Evolutionary conservation across 2,329 filamentous ascomycete genomes (phyloP).

Genomic region (Escovopsis sp.): DNA sequence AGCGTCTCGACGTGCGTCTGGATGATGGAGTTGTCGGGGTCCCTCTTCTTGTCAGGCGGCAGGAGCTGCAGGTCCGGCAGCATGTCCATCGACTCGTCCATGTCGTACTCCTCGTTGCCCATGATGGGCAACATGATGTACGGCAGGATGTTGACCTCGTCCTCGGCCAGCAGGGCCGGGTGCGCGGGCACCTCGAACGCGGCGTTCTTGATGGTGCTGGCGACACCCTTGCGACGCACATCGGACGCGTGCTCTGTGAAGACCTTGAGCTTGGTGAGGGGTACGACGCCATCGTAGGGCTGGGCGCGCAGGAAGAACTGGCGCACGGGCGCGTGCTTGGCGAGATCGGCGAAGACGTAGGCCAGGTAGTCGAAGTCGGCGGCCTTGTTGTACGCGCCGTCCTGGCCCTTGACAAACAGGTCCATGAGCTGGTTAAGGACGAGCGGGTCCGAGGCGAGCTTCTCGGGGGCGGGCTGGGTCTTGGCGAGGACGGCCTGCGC

Average conservation of each 20-base stretch:
- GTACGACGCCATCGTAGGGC: constrained; percentile 69
- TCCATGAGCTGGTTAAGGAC: constrained; percentile 87
- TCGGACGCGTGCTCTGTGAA: constrained; percentile 84
- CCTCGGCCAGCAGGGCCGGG: constrained; percentile 51
- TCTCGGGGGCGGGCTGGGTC: constrained; percentile 52
- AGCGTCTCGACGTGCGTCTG: constrained; percentile 83
- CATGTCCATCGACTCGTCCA: constrained; percentile 78
- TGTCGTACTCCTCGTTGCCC: constrained; percentile 74
- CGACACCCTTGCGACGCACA: constrained; percentile 83
- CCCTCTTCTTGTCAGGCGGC: constrained; percentile 76
- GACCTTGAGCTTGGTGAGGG: constrained; percentile 80
- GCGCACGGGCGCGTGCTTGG: constrained; percentile 63
- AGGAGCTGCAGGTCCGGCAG: constrained; percentile 80
- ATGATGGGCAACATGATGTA: constrained; percentile 82
- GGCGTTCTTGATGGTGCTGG: constrained; percentile 86
- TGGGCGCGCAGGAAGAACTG: constrained; percentile 62
- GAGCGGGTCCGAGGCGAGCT: constrained; percentile 55
- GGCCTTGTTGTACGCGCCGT: constrained; percentile 66
- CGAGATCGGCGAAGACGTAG: constrained; percentile 86
- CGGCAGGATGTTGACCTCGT: constrained; percentile 67
- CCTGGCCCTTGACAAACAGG: constrained; percentile 85
- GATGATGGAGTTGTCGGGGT: constrained; percentile 61
- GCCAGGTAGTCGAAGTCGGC: constrained; percentile 87
- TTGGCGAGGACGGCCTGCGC: constrained; percentile 54
- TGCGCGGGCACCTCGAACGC: constrained; percentile 72